These are phyloP conservation scores for Pholiota conissans DNA, from an alignment of 768 basidiomycete genomes.

Conservation along the genomic window DNA sequence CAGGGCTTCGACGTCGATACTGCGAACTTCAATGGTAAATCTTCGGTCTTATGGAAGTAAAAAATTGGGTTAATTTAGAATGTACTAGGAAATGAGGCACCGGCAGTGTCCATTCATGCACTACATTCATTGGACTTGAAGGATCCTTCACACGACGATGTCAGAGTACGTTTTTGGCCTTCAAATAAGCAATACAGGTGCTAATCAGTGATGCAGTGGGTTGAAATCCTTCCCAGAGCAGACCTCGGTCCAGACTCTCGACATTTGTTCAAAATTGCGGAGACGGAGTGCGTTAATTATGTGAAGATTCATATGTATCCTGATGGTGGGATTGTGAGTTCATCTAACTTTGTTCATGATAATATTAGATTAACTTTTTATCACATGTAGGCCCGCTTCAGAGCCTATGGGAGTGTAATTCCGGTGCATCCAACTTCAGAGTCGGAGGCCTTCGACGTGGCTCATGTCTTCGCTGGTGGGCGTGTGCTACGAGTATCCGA, in stretches of 20 bases:
- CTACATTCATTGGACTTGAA: conserved; percentile 43
- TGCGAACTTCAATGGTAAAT: conserved; percentile 83
- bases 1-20: conserved; percentile 94
- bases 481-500: conserved; percentile 84
- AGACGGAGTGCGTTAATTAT: conserved; percentile 58
- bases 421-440: conserved; percentile 57
- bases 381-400: conserved; percentile 75
- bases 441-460: conserved; percentile 68
- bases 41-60: background rate
- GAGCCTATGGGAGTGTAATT: conserved; percentile 81
- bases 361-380: conserved; percentile 7
- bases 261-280: conserved; percentile 80
- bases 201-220: conserved; percentile 56
- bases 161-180: conserved; percentile 40
- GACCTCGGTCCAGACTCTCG: conserved; percentile 81
- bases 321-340: conserved; percentile 91
- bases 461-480: conserved; percentile 89
- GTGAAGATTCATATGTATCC: conserved; percentile 96
- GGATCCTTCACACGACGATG: conserved; percentile 46
- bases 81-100: conserved; percentile 79
- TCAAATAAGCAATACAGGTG: conserved; percentile 2
- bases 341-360: conserved; percentile 5
- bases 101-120: conserved; percentile 74
- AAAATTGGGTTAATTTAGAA: conserved; percentile 5
- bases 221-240: conserved; percentile 72